Base-by-base conservation (phyloP, 352 stramenopile genomes). In the Blastocystis sp. region DNA sequence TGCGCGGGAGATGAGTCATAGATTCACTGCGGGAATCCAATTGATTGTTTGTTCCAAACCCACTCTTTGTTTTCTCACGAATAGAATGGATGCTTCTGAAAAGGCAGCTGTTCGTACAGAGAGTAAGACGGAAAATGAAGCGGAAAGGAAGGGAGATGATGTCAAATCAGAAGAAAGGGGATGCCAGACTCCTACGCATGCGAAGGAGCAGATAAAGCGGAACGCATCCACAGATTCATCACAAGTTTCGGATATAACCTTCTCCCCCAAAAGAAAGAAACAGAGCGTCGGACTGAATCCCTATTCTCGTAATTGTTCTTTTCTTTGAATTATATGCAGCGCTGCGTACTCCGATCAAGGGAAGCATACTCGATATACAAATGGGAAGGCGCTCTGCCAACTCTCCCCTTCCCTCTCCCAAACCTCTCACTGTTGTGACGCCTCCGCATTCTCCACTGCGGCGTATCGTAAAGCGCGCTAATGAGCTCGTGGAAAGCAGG, bases 301-400 rank as follows among this genome's bases (percentile, higher is more conserved):
- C 2, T 77, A 61, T 57, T 77, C 68, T 6, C 68, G 68, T 77
- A 77, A 1, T 57, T 7, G 3, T 3, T 60, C 3, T 77, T 9
- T 77, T 61, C 60, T 3, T 24, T 7, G 11, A 11, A 14, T 62
- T 34, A 52, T 21, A 9, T 9, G 21, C 60, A 77, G 68, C 68
- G 21, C 52, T 43, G 0, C 17, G 68, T 19, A 77, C 68, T 34
- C 68, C 68, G 10, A 77, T 57, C 4, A 77, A 77, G n/a, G 68
- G 68, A 52, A 77, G 68, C n/a, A 28, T 77, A 3, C 42, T 77
- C 4, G 68, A 77, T 57, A 77, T 77, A 21, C 68, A 77, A 62
- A 62, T 77, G 7, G 68, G 68, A 40, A 59, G 38, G 42, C 68
- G 11, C 28, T 19, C 68, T 59, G 42, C 38, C 17, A 57, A 57